phyloP scores from a whole-genome alignment of 73 alveolate species.

The Paraurostyla sp. region DNA sequence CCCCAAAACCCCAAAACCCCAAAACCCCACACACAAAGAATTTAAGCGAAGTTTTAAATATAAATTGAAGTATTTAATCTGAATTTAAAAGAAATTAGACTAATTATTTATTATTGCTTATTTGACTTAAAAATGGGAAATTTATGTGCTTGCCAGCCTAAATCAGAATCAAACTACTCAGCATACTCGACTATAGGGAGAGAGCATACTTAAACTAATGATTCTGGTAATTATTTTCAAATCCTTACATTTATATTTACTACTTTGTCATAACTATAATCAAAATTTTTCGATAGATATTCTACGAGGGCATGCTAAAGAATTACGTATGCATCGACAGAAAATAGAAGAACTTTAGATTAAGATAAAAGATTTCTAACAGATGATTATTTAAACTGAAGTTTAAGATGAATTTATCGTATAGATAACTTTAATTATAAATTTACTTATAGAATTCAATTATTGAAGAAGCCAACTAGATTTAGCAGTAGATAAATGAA shows the following conservation, averaged over 20 bases:
- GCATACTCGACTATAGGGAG: neutral
- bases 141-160: constrained; percentile 21
- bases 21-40: no score
- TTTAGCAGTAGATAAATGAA: neutral
- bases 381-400: neutral
- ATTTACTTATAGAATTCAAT: neutral
- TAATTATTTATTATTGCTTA: no score
- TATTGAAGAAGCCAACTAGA: neutral
- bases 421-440: neutral
- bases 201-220: neutral
- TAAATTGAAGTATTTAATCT: no score
- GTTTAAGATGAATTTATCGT: neutral
- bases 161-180: neutral
- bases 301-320: constrained; percentile 17
- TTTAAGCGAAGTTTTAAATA: no score
- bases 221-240: neutral
- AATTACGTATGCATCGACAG: neutral
- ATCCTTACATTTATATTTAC: neutral
- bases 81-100: no score
- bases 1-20: no score
- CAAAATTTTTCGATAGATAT: neutral
- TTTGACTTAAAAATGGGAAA: neutral
- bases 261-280: neutral
- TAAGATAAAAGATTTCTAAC: neutral
- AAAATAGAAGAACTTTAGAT: neutral